phyloP scores from a whole-genome alignment of 176 grass and related monocot genomes.

The Oryza glumipatula region DNA sequence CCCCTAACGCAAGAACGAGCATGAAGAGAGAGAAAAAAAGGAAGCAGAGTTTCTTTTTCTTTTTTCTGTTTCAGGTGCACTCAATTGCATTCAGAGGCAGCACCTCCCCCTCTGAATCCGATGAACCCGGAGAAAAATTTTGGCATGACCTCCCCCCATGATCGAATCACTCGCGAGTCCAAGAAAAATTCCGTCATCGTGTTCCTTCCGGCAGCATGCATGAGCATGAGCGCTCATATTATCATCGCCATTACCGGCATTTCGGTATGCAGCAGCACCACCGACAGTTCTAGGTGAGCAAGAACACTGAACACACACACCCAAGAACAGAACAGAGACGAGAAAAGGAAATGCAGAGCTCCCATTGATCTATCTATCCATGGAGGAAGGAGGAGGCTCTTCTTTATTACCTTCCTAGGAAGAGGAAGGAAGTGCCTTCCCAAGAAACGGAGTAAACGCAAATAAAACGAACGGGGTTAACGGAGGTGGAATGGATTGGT shows the following conservation, averaged over 20 bases:
- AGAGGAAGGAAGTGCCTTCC: conserved; percentile 1
- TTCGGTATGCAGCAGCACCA: not conserved
- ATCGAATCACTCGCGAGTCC: not conserved
- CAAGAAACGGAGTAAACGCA: conserved; percentile 31
- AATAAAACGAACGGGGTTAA: conserved; percentile 49
- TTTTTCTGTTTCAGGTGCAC: not conserved
- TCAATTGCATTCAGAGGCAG: conserved; percentile 30
- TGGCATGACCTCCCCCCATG: conserved; percentile 41
- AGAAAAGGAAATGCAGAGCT: not conserved
- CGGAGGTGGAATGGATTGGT: conserved; percentile 48
- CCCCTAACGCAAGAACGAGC: conserved; percentile 24
- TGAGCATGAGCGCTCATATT: not conserved
- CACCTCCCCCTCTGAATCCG: conserved; percentile 9
- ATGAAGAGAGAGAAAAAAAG: not conserved
- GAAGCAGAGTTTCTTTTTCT: not conserved
- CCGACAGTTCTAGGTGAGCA: not conserved
- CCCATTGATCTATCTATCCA: not conserved
- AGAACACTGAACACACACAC: too few species aligned
- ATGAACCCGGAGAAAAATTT: not conserved
- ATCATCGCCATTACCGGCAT: not conserved
- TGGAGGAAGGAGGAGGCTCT: not conserved
- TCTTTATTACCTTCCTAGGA: conserved; percentile 42
- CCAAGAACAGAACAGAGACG: not conserved
- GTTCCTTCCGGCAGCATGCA: not conserved
- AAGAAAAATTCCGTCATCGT: not conserved